A percentile compares a stretch with the other conserved stretches of the same genome.
phyloP scores from a whole-genome alignment of 192 early-diverging fungal species.

The Coemansia sp. region DNA sequence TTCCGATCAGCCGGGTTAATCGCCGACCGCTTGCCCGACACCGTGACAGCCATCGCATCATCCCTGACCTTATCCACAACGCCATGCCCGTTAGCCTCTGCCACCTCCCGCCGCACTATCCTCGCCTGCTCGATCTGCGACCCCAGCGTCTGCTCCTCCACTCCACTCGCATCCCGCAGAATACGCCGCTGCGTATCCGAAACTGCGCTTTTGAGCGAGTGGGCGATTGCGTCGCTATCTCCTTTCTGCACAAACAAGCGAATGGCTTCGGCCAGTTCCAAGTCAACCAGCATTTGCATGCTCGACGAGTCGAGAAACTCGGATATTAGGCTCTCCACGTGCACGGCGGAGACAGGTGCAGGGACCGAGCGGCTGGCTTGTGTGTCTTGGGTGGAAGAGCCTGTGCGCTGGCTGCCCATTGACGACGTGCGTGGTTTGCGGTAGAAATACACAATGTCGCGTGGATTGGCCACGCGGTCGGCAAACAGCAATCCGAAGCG shows the following conservation, averaged over 20 bases:
- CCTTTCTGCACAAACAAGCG: conserved; percentile 80
- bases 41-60: conserved; percentile 13
- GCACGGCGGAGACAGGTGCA: conserved; percentile 64
- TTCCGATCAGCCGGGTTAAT: conserved; percentile 26
- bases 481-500: conserved; percentile 81
- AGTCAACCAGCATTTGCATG: conserved; percentile 71
- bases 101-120: conserved; percentile 14
- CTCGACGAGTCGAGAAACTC: conserved; percentile 68
- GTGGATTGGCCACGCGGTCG: conserved; percentile 81
- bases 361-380: conserved; percentile 44
- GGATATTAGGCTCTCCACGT: conserved; percentile 73
- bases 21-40: conserved; percentile 14
- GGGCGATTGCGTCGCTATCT: conserved; percentile 76
- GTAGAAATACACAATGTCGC: conserved; percentile 82
- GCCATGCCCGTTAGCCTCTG: conserved; percentile 23
- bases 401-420: conserved; percentile 1
- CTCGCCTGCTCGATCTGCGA: conserved; percentile 18
- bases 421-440: conserved; percentile 51
- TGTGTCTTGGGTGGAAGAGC: conserved; percentile 12
- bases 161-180: not conserved
- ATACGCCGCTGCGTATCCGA: conserved; percentile 34
- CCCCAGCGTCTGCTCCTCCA: conserved; percentile 13
- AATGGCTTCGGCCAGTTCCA: conserved; percentile 73
- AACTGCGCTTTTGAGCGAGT: conserved; percentile 53
- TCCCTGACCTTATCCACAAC: not conserved